A percentile compares a stretch with the other conserved stretches of the same genome.
Evolutionary conservation across 2,329 filamentous ascomycete genomes (phyloP).

Genomic region (Aphanocladium album): DNA sequence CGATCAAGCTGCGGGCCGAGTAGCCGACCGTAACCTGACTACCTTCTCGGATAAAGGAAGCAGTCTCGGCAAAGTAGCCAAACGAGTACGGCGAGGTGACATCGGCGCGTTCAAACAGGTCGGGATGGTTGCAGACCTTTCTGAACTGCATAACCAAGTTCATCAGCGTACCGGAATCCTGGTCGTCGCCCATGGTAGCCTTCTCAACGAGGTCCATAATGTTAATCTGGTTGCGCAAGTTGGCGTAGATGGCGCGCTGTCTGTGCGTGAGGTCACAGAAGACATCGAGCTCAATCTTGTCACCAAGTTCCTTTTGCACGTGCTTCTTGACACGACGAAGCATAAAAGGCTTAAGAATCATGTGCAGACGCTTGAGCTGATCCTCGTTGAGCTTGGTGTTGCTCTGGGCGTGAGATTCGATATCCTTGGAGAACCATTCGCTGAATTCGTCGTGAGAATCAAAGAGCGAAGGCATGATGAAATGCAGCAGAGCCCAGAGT

Average conservation of each 20-base stretch:
- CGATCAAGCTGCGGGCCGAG: constrained; percentile 79
- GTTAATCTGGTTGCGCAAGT: constrained; percentile 92
- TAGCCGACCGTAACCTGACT: constrained; percentile 75
- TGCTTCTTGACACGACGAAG: constrained; percentile 99
- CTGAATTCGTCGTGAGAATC: constrained; percentile 90
- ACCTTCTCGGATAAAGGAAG: constrained; percentile 89
- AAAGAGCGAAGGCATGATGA: constrained; percentile 99
- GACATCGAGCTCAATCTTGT: constrained; percentile 96
- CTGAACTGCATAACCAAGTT: constrained; percentile 99
- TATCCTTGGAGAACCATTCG: constrained; percentile 93
- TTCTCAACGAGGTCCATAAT: constrained; percentile 99
- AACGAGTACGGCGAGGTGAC: constrained; percentile 80
- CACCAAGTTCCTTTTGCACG: constrained; percentile 95
- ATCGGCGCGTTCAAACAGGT: constrained; percentile 92
- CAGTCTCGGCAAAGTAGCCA: constrained; percentile 88
- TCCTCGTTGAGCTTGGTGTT: constrained; percentile 99
- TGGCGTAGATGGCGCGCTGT: constrained; percentile 88
- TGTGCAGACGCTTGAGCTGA: constrained; percentile 91
- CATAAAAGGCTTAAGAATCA: constrained; percentile 99
- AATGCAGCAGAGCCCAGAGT: constrained; percentile 93
- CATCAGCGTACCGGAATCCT: constrained; percentile 94
- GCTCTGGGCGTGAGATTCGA: constrained; percentile 96
- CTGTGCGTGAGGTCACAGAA: constrained; percentile 97
- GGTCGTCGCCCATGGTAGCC: constrained; percentile 86
- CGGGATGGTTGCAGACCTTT: constrained; percentile 98